Evolutionary conservation across 2,329 filamentous ascomycete genomes (phyloP).

Genomic region (Lecanosticta acicola): DNA sequence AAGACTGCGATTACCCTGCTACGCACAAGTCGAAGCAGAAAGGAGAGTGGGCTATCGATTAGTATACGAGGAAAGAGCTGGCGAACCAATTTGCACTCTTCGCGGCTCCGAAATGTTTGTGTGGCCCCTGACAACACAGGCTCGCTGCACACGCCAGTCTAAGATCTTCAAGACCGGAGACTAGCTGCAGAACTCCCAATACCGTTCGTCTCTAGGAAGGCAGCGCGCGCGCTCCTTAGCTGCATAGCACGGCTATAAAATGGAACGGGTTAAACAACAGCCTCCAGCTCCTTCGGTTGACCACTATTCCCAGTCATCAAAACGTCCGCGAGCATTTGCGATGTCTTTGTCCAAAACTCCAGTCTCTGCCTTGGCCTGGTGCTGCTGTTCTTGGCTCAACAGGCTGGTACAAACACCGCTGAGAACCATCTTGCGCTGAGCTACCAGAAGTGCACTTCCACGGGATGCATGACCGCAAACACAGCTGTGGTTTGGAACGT

Average conservation of each 20-base stretch:
- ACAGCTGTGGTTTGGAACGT: constrained; percentile 38
- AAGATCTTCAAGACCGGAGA: too few species aligned
- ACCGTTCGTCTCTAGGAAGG: too few species aligned
- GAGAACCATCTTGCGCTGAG: neutral
- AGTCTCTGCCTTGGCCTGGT: neutral
- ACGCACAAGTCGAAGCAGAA: neutral
- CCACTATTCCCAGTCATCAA: neutral
- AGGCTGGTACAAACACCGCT: neutral
- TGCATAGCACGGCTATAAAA: too few species aligned
- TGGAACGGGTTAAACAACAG: too few species aligned
- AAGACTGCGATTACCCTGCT: too few species aligned
- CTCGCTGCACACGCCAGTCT: neutral
- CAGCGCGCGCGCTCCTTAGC: too few species aligned
- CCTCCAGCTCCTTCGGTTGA: neutral
- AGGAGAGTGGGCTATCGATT: neutral
- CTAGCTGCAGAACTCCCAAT: too few species aligned
- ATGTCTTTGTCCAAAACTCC: neutral
- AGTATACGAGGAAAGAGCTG: neutral
- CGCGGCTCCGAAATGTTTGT: neutral
- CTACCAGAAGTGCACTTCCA: constrained; percentile 32
- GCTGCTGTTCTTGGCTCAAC: neutral
- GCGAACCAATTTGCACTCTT: neutral
- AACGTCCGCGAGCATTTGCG: neutral
- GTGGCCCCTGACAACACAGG: too few species aligned
- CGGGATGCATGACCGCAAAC: constrained; percentile 35